phyloP scores from a whole-genome alignment of 2,329 filamentous ascomycete species.

The Hyphodiscus sp. region DNA sequence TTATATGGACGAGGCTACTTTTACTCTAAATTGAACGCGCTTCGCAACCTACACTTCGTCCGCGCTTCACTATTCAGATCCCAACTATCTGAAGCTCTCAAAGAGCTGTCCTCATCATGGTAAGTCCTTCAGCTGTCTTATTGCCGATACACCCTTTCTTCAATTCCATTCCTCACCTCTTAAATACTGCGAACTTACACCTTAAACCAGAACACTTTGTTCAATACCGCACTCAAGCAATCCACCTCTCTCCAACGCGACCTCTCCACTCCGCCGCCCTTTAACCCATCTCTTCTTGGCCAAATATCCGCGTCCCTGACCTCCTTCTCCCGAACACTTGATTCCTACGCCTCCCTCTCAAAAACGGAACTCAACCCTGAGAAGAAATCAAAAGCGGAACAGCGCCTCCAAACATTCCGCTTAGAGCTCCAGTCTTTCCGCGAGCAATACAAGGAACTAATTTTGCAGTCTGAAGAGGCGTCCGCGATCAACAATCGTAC shows the following conservation, averaged over 20 bases:
- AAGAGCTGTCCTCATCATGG: conserved; percentile 8
- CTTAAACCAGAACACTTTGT: conserved; percentile 65
- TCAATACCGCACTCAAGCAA: conserved; percentile 81
- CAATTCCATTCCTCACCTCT: neutral
- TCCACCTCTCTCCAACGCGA: conserved; percentile 73
- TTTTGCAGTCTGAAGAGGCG: conserved; percentile 69
- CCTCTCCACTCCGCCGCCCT: conserved; percentile 62
- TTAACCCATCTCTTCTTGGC: conserved; percentile 57
- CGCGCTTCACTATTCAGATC: neutral
- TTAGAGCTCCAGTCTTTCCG: conserved; percentile 76
- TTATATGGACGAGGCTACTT: neutral
- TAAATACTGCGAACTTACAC: conserved; percentile 5
- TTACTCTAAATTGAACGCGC: neutral
- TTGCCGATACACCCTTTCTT: neutral
- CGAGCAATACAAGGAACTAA: conserved; percentile 68
- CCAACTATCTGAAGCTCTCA: neutral
- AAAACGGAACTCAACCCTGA: conserved; percentile 83
- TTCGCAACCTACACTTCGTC: neutral
- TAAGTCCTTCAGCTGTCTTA: neutral
- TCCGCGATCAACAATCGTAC: conserved; percentile 59
- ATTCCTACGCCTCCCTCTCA: conserved; percentile 82
- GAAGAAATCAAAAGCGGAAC: conserved; percentile 86
- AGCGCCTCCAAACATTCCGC: conserved; percentile 80
- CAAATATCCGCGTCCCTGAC: conserved; percentile 74
- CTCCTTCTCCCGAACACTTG: conserved; percentile 79